These are phyloP conservation scores for Barnettozyma californica DNA, from an alignment of 805 yeast species.

Conservation along the genomic window DNA sequence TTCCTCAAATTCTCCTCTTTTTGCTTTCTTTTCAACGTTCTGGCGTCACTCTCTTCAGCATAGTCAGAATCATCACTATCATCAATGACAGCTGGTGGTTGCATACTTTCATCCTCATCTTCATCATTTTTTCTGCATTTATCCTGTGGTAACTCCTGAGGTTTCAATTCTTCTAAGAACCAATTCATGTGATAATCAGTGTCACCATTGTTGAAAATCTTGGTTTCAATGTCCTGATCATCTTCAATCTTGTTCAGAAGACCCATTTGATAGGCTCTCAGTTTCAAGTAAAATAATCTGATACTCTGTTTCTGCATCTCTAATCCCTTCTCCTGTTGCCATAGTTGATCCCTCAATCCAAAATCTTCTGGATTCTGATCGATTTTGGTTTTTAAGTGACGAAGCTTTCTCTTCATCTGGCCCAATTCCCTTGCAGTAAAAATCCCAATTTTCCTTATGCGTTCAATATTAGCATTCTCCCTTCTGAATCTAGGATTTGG, in stretches of 20 bases:
- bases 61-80: constrained; percentile 1
- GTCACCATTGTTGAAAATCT: not conserved
- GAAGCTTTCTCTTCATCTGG: not conserved
- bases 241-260: not conserved
- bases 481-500: not conserved
- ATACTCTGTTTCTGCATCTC: not conserved
- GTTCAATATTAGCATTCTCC: not conserved
- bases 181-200: constrained; percentile 6
- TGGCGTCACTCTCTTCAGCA: not conserved
- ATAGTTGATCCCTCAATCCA: not conserved
- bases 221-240: not conserved
- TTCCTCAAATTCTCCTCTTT: not conserved
- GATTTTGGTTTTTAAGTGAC: not conserved
- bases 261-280: not conserved
- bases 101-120: not conserved
- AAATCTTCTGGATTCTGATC: not conserved
- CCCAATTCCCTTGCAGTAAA: not conserved
- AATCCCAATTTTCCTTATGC: not conserved
- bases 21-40: not conserved
- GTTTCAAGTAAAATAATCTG: constrained; percentile 1
- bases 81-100: not conserved
- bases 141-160: not conserved
- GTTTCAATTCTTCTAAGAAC: constrained; percentile 5
- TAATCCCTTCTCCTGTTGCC: not conserved
- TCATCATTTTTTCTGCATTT: not conserved